Percentiles rank a stretch among this genome's conserved stretches.
Evolutionary conservation across 176 grass and related monocot species (phyloP).

Genomic region (Ensete glaucum): DNA sequence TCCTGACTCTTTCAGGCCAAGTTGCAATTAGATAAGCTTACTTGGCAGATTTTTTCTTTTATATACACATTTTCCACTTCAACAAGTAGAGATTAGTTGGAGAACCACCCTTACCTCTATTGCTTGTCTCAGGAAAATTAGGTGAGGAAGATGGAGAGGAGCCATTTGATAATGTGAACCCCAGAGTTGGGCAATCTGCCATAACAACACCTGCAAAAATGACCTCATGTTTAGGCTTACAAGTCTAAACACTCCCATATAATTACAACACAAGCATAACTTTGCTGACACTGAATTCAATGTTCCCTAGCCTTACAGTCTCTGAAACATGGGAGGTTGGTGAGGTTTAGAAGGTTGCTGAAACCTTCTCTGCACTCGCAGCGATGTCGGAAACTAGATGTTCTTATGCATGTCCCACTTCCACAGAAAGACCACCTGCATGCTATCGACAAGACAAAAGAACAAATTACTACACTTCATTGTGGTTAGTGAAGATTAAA

Average conservation of each 20-base stretch:
- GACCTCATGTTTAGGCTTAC: neutral
- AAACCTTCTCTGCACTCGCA: conserved; percentile 33
- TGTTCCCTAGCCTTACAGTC: conserved; percentile 19
- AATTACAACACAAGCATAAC: neutral
- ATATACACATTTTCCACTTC: too few relatives aligned
- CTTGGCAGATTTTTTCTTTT: too few relatives aligned
- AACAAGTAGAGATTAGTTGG: neutral
- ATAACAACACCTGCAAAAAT: conserved; percentile 23
- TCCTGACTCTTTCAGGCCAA: too few relatives aligned
- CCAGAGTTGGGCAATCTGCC: conserved; percentile 21
- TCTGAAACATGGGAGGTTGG: conserved; percentile 32
- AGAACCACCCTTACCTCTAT: conserved; percentile 20
- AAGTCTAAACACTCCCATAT: neutral
- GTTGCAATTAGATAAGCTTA: too few relatives aligned
- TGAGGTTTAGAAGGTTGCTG: conserved; percentile 29
- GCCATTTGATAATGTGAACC: conserved; percentile 29
- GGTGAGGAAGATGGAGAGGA: conserved; percentile 6
- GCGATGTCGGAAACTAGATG: conserved; percentile 17
- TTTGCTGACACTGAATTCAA: too few relatives aligned
- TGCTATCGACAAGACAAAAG: conserved; percentile 5
- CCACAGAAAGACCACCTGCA: conserved; percentile 37
- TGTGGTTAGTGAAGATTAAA: neutral
- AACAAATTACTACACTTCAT: neutral
- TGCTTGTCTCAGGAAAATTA: conserved; percentile 5
- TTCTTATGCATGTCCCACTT: conserved; percentile 17